Base-by-base conservation (phyloP, 176 grass and related monocot species). In the Oryza meyeriana region DNA sequence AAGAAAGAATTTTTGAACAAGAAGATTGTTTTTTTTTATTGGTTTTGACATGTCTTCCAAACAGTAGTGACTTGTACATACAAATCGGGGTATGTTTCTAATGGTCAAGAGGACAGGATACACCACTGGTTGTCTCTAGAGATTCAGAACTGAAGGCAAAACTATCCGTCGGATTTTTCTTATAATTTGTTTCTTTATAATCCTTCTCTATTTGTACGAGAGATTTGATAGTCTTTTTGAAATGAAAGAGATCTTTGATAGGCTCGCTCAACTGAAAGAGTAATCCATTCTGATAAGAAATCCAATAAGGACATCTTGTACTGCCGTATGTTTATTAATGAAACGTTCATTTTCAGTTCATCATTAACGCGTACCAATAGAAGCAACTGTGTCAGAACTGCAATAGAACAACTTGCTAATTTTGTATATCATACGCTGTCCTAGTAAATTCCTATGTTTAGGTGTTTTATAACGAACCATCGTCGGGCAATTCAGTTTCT, bases 351-450 rank as follows among this genome's bases (percentile, higher is more conserved):
- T 83, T 86, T 86, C 88, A 62, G 22, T 68, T 79, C 36, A 82
- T 83, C 83, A 86, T 78, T 86, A 81, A 74, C 79, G 88, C 58
- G 72, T 61, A 62, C 47, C 73, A 27, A 12, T 83, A 47, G 88
- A 90, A 82, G 88, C 88, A 90, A 90, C 88, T 33, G 13, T 13
- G 5, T 62, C 78, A 31, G 8, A 90, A 85, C 65, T 69, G 39
- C 70, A 34, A 48, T 45, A 44, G 12, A 84, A 75, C 1, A 29
- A 34, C 47, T 79, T 80, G 63, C n/a, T 45, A 61, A 10, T 39
- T 84, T 66, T 62, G 16, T 78, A 68, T 61, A 42, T 71, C 32
- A 71, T 76, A 55, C 13, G 33, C 7, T 24, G 28, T 47, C 73
- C 47, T 78, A 31, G 17, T 76, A 61, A 61, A n/a, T 86, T 86